Conservation (phyloP, 345 rosid species). For the Viola odorata region DNA sequence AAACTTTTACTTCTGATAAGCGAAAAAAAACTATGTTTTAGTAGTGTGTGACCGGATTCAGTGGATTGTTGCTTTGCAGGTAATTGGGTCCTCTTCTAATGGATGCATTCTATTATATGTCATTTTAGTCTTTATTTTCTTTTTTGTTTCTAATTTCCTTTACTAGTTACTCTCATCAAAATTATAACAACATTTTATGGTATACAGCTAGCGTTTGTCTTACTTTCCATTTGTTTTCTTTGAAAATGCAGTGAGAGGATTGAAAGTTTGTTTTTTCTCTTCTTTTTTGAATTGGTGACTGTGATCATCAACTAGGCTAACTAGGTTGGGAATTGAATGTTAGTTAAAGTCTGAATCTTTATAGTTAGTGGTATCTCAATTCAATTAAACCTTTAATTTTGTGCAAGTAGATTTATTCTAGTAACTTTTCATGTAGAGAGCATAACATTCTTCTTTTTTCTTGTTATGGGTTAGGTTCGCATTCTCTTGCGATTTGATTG, state of each 20-base stretch:
- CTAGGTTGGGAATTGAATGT: background rate
- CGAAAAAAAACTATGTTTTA: background rate
- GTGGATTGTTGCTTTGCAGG: slow-evolving; percentile 9
- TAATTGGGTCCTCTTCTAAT: slow-evolving; percentile 8
- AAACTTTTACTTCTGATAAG: background rate
- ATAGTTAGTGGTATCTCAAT: background rate
- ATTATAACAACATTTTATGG: background rate
- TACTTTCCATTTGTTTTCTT: slow-evolving; percentile 10
- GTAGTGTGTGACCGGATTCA: slow-evolving; percentile 28
- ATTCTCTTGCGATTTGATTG: slow-evolving; percentile 9
- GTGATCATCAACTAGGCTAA: no score
- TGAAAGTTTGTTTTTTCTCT: no score
- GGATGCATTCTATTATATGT: slow-evolving; percentile 10
- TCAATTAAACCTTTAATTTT: background rate
- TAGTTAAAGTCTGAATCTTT: background rate
- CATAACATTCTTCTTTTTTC: background rate
- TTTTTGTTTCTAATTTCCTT: background rate
- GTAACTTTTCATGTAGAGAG: background rate
- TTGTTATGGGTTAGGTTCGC: slow-evolving; percentile 16
- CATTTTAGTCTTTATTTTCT: background rate
- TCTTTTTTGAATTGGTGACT: no score
- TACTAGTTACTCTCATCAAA: background rate
- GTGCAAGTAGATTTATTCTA: background rate
- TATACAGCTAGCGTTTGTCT: background rate
- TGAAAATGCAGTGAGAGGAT: slow-evolving; percentile 6